phyloP scores from a whole-genome alignment of 352 stramenopile species.

The Globisporangium carolinianum region DNA sequence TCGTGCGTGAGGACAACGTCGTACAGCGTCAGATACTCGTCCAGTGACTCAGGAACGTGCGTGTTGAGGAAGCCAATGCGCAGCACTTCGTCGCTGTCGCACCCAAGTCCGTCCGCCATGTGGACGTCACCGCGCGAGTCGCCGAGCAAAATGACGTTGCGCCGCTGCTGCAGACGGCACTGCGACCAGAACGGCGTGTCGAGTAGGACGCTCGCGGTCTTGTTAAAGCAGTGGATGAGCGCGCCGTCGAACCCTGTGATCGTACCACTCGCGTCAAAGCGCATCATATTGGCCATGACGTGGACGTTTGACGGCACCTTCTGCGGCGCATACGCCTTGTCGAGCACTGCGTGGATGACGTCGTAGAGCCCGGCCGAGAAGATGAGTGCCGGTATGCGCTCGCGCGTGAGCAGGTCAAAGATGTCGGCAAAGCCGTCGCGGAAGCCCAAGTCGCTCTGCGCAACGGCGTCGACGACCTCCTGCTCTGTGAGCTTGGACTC shows the following conservation, averaged over 20 bases:
- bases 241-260: slow-evolving; percentile 46
- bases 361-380: slow-evolving; percentile 72
- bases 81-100: slow-evolving; percentile 39
- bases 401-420: slow-evolving; percentile 26
- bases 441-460: slow-evolving; percentile 42
- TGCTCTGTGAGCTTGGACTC: slow-evolving; percentile 41
- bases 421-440: slow-evolving; percentile 41
- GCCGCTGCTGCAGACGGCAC: slow-evolving; percentile 58
- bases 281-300: slow-evolving; percentile 81
- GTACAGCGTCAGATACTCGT: slow-evolving; percentile 19
- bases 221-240: slow-evolving; percentile 80
- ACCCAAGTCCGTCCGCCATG: slow-evolving; percentile 49
- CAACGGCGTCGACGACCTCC: slow-evolving; percentile 36
- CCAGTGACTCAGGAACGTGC: slow-evolving; percentile 47
- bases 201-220: slow-evolving; percentile 58
- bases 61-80: slow-evolving; percentile 67
- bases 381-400: slow-evolving; percentile 43
- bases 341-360: slow-evolving; percentile 71
- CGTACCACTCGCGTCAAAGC: slow-evolving; percentile 40
- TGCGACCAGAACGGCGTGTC: slow-evolving; percentile 68
- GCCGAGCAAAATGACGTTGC: slow-evolving; percentile 70
- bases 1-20: slow-evolving; percentile 74
- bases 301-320: slow-evolving; percentile 52
- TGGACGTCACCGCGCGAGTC: slow-evolving; percentile 71
- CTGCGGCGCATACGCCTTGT: slow-evolving; percentile 50